phyloP scores from a whole-genome alignment of 1,284 basidiomycete species.

The Ustilago lituana region DNA sequence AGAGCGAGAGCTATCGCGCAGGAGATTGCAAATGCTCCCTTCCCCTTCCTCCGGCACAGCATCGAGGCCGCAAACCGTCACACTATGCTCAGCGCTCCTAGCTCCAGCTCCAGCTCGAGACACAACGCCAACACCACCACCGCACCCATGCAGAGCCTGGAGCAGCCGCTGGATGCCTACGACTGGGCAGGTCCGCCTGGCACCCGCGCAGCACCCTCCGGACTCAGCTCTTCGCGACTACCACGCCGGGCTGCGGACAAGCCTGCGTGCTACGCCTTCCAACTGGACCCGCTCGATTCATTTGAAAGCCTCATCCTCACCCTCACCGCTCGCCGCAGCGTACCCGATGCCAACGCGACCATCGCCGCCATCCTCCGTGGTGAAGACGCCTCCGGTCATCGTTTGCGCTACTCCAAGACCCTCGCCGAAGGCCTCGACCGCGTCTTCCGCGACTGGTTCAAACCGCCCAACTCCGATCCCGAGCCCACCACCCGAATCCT shows the following conservation, averaged over 20 bases:
- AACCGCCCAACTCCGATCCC: constrained; percentile 5
- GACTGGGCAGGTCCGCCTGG: constrained; percentile 48
- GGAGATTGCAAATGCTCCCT: constrained; percentile 38
- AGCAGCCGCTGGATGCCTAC: constrained; percentile 43
- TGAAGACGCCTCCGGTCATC: constrained; percentile 14
- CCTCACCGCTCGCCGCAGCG: constrained; percentile 28
- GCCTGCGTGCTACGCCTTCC: constrained; percentile 49
- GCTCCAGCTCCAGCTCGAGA: background rate
- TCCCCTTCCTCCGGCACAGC: constrained; percentile 33
- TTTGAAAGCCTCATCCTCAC: constrained; percentile 56
- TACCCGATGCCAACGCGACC: constrained; percentile 15
- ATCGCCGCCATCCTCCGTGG: constrained; percentile 26
- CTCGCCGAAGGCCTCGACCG: constrained; percentile 56
- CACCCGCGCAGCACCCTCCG: constrained; percentile 9
- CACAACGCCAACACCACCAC: background rate
- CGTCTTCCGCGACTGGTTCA: constrained; percentile 57
- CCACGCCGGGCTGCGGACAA: constrained; percentile 14
- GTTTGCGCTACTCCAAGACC: constrained; percentile 44
- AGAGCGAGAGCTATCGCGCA: constrained; percentile 37
- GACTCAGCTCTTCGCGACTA: constrained; percentile 1
- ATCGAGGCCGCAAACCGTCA: constrained; percentile 31
- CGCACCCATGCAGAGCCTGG: constrained; percentile 10
- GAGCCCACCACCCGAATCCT: constrained; percentile 20
- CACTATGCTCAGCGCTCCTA: constrained; percentile 3
- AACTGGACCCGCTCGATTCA: constrained; percentile 57